Evolutionary conservation across 2,329 filamentous ascomycete genomes (phyloP).

Genomic region (Coccinonectria pachysandricola): DNA sequence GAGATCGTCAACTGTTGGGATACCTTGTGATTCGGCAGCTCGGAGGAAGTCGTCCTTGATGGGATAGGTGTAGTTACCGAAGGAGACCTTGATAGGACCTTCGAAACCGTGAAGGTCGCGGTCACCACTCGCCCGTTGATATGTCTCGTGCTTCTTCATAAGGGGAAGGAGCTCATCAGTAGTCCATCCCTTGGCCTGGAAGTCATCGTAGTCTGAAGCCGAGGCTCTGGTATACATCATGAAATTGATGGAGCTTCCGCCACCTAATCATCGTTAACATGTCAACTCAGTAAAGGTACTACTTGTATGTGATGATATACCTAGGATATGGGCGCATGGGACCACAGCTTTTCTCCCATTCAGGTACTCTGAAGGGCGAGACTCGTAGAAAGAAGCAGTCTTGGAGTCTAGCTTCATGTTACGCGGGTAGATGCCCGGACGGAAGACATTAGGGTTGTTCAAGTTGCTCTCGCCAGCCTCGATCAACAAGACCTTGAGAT

Average conservation of each 20-base stretch:
- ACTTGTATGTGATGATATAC: too few relatives aligned
- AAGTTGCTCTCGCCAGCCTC: slow-evolving; percentile 63
- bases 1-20: slow-evolving; percentile 63
- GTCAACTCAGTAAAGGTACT: too few relatives aligned
- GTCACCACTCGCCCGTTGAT: slow-evolving; percentile 56
- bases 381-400: slow-evolving; percentile 74
- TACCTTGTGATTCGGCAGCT: slow-evolving; percentile 62
- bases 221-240: slow-evolving; percentile 41
- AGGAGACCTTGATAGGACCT: slow-evolving; percentile 73
- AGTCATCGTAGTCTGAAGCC: slow-evolving; percentile 47
- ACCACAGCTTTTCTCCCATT: slow-evolving; percentile 62
- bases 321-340: slow-evolving; percentile 63
- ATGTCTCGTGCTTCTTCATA: slow-evolving; percentile 75
- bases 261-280: too few relatives aligned
- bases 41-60: slow-evolving; percentile 74
- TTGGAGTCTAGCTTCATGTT: slow-evolving; percentile 75
- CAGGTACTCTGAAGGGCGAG: slow-evolving; percentile 61
- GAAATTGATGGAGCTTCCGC: slow-evolving; percentile 67
- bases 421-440: slow-evolving; percentile 64
- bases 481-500: slow-evolving; percentile 58
- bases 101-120: slow-evolving; percentile 64
- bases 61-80: slow-evolving; percentile 71
- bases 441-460: slow-evolving; percentile 70
- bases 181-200: slow-evolving; percentile 69
- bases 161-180: slow-evolving; percentile 65